phyloP scores from a whole-genome alignment of 306 rosid genomes.

The Nissolia schottii region DNA sequence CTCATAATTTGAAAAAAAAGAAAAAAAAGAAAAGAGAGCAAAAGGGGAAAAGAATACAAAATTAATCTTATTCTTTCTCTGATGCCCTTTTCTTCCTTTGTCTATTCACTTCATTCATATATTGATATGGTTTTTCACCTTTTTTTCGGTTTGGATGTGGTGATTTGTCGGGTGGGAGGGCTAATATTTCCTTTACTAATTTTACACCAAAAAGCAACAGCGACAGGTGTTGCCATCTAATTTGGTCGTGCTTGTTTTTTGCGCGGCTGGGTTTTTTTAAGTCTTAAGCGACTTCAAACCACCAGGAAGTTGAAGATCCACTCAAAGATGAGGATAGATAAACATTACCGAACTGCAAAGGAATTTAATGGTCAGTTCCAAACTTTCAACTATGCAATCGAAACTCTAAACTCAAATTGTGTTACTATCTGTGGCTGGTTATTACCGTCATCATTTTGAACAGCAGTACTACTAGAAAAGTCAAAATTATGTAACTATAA shows the following conservation, averaged over 20 bases:
- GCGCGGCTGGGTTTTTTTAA: background rate
- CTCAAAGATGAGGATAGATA: background rate
- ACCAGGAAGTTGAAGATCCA: background rate
- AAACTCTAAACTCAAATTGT: background rate
- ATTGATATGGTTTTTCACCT: too few relatives aligned
- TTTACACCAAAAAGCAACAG: conserved; percentile 14
- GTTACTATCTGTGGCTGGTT: background rate
- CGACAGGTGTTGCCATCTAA: conserved; percentile 12
- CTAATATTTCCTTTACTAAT: background rate
- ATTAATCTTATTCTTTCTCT: background rate
- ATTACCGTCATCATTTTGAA: background rate
- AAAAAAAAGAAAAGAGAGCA: background rate
- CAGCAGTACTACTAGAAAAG: too few relatives aligned
- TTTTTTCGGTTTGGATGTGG: background rate
- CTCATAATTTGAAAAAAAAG: background rate
- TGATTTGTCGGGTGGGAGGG: background rate
- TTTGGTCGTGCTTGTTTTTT: conserved; percentile 15
- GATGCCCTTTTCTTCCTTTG: background rate
- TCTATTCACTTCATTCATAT: background rate
- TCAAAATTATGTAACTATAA: too few relatives aligned
- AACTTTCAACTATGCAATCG: background rate
- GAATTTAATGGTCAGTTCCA: background rate
- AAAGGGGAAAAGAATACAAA: background rate
- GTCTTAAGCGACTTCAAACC: conserved; percentile 19
- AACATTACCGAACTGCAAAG: background rate